Percentiles rank a stretch among this genome's conserved stretches.
Evolutionary conservation across 2,329 filamentous ascomycete genomes (phyloP).

Genomic region (Aspergillus sp.): DNA sequence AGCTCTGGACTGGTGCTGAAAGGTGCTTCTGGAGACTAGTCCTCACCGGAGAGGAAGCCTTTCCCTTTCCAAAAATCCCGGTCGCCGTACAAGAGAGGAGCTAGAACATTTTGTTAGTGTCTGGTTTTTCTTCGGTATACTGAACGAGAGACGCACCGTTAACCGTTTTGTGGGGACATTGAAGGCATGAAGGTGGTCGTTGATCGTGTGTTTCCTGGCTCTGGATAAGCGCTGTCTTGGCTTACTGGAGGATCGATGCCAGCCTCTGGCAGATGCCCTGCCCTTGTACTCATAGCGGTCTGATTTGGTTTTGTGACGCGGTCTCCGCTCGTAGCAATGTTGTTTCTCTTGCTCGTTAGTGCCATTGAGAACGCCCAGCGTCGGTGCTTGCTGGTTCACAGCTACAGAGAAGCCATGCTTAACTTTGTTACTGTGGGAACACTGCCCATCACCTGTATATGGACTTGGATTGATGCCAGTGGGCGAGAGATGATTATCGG

Average conservation of each 20-base stretch:
- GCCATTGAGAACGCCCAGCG: not conserved
- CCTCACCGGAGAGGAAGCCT: conserved; percentile 30
- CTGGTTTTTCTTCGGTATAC: not conserved
- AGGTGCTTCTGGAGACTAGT: conserved; percentile 10
- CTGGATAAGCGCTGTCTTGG: conserved; percentile 21
- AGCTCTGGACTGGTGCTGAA: not conserved
- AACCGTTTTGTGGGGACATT: conserved; percentile 51
- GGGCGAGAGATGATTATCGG: too few species aligned
- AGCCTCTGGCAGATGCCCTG: not conserved
- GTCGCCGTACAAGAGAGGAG: conserved; percentile 18
- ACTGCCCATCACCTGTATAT: too few species aligned
- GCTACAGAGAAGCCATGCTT: too few species aligned
- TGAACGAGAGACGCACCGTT: conserved; percentile 42
- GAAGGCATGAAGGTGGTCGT: conserved; percentile 56
- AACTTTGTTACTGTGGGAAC: too few species aligned
- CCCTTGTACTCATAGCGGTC: conserved; percentile 54
- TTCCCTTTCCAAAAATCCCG: conserved; percentile 38
- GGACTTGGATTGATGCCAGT: too few species aligned
- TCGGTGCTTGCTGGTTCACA: not conserved
- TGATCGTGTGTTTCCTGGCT: conserved; percentile 41
- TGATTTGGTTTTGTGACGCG: conserved; percentile 55
- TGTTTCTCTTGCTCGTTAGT: not conserved
- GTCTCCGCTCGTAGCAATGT: conserved; percentile 47
- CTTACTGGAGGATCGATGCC: conserved; percentile 2
- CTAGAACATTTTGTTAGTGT: conserved; percentile 15